Evolutionary conservation across 2,329 filamentous ascomycete genomes (phyloP).

Genomic region (Diatrype stigma): DNA sequence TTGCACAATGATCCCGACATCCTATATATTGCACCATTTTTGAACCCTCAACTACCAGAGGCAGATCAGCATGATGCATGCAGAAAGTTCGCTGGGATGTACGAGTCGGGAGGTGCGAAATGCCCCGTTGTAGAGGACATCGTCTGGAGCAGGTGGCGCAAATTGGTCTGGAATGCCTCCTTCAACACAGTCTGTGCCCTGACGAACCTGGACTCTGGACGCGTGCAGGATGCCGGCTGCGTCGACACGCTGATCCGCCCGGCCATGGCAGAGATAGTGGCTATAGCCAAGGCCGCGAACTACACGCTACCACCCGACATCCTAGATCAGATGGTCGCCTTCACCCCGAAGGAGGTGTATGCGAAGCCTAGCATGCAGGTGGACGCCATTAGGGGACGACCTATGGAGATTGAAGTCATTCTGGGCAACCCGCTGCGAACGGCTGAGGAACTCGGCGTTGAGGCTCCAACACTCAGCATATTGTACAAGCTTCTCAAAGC

Average conservation of each 20-base stretch:
- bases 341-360: slow-evolving; percentile 45
- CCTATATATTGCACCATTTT: too few relatives aligned
- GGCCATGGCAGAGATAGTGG: slow-evolving; percentile 49
- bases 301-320: slow-evolving; percentile 36
- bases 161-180: slow-evolving; percentile 47
- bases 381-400: too few relatives aligned
- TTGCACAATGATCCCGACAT: slow-evolving; percentile 50
- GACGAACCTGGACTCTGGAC: slow-evolving; percentile 45
- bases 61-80: slow-evolving; percentile 29
- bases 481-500: too few relatives aligned
- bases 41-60: slow-evolving; percentile 38
- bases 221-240: slow-evolving; percentile 41
- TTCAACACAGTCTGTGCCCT: slow-evolving; percentile 51
- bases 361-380: slow-evolving; percentile 52
- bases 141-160: slow-evolving; percentile 41
- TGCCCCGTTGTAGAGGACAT: slow-evolving; percentile 39
- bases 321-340: slow-evolving; percentile 40
- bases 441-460: too few relatives aligned
- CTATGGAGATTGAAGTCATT: too few relatives aligned
- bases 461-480: too few relatives aligned
- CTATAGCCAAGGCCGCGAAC: slow-evolving; percentile 40
- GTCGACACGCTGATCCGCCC: slow-evolving; percentile 46
- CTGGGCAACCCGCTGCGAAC: too few relatives aligned
- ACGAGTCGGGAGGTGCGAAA: slow-evolving; percentile 41
- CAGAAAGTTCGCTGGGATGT: slow-evolving; percentile 41